Conservation (phyloP, 495 filamentous ascomycete genomes). For the Lophium mytilinum region DNA sequence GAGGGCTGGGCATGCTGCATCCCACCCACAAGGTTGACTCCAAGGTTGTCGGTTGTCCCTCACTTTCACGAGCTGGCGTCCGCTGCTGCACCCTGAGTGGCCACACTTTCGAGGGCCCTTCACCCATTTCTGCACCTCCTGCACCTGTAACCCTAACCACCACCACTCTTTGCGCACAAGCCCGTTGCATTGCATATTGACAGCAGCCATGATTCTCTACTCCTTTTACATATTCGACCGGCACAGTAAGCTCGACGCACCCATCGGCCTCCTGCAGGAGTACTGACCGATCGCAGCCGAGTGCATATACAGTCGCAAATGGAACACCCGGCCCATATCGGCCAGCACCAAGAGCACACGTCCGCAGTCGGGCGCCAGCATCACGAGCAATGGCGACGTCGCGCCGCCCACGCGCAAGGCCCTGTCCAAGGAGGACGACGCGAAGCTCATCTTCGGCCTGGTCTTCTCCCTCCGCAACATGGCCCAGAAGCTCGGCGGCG, state of each 20-base stretch:
- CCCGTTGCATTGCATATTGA: background rate
- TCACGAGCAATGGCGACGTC: constrained; percentile 28
- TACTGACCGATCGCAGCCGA: constrained; percentile 53
- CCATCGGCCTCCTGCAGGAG: background rate
- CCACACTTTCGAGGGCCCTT: background rate
- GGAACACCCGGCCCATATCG: constrained; percentile 48
- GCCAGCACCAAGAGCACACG: constrained; percentile 28
- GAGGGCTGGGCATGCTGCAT: no score
- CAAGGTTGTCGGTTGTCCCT: no score
- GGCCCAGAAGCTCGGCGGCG: constrained; percentile 87
- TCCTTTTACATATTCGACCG: constrained; percentile 99
- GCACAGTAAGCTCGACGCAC: constrained; percentile 61
- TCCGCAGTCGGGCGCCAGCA: constrained; percentile 29
- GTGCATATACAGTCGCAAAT: constrained; percentile 90
- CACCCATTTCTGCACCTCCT: background rate
- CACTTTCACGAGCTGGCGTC: no score
- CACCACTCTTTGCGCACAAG: background rate
- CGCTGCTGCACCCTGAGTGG: background rate
- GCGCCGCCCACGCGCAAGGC: constrained; percentile 29
- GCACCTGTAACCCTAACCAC: no score
- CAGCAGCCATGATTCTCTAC: constrained; percentile 72
- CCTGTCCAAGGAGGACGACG: constrained; percentile 71
- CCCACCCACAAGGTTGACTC: no score
- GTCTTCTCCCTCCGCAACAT: constrained; percentile 95
- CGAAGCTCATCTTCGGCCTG: constrained; percentile 93